Conservation (phyloP, 257 asterid species). For the Scutellaria minor region DNA sequence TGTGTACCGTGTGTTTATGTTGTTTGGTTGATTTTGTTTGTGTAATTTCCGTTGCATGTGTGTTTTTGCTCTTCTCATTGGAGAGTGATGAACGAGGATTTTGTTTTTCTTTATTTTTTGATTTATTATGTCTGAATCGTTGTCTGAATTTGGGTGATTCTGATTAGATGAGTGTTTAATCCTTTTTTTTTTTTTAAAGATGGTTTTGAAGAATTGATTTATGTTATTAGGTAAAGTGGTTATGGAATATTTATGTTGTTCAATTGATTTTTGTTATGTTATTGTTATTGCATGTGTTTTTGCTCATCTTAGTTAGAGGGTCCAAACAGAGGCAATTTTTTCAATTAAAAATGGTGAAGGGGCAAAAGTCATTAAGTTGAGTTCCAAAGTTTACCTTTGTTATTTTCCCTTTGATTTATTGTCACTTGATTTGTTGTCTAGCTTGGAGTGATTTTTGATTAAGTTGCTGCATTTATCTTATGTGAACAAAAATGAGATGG, state of each 20-base stretch:
- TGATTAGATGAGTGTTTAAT: neutral
- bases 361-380: too few relatives aligned
- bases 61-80: constrained; percentile 18
- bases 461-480: constrained; percentile 16
- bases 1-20: constrained; percentile 15
- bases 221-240: too few relatives aligned
- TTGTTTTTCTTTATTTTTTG: neutral
- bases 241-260: too few relatives aligned
- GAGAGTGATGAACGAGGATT: neutral
- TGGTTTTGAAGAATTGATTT: too few relatives aligned
- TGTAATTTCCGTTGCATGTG: neutral
- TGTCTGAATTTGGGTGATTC: constrained; percentile 6
- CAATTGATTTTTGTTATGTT: too few relatives aligned
- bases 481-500: neutral
- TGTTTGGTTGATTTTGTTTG: constrained; percentile 23
- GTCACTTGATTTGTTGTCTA: neutral
- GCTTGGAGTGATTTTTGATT: constrained; percentile 2
- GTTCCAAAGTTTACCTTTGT: too few relatives aligned
- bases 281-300: too few relatives aligned
- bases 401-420: too few relatives aligned
- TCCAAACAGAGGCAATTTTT: too few relatives aligned
- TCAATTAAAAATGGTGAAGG: too few relatives aligned
- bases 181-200: too few relatives aligned
- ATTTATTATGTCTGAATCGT: neutral
- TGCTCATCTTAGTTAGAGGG: too few relatives aligned